Percentiles rank a stretch among this genome's conserved stretches.
Conservation (phyloP, 371 early-diverging fungal species). For the Chytridium lagenaria region DNA sequence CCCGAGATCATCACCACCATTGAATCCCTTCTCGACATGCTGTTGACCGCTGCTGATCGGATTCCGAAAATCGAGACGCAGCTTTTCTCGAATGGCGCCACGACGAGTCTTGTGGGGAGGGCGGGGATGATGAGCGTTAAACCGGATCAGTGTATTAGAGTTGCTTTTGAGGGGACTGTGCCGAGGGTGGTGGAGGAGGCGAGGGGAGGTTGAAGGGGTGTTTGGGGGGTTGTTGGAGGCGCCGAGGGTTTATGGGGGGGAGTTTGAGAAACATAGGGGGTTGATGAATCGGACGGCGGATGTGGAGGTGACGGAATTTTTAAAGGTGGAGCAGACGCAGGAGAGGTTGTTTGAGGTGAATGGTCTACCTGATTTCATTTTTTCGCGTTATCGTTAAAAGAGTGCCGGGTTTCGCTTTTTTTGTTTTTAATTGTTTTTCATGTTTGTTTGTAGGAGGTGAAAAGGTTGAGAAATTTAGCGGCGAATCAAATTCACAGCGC, state of each 20-base stretch:
- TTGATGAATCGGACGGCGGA: constrained; percentile 45
- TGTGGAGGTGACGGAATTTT: constrained; percentile 50
- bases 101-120: constrained; percentile 27
- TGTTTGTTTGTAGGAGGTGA: constrained; percentile 45
- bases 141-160: constrained; percentile 52
- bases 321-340: constrained; percentile 41
- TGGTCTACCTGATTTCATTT: too few species aligned
- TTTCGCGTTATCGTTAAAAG: too few species aligned
- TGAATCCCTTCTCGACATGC: constrained; percentile 47
- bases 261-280: constrained; percentile 51
- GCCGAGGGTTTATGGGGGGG: constrained; percentile 46
- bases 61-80: constrained; percentile 62
- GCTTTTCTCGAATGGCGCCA: constrained; percentile 52
- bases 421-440: not conserved
- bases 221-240: constrained; percentile 39
- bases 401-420: too few species aligned
- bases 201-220: constrained; percentile 30
- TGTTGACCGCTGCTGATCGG: constrained; percentile 50
- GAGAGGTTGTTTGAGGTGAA: constrained; percentile 54
- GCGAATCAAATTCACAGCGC: constrained; percentile 48
- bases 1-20: constrained; percentile 51
- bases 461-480: constrained; percentile 45
- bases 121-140: constrained; percentile 42
- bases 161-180: constrained; percentile 54
- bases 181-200: constrained; percentile 45